Base-by-base conservation (phyloP, 345 rosid genomes). In the Moricandia moricandioides region DNA sequence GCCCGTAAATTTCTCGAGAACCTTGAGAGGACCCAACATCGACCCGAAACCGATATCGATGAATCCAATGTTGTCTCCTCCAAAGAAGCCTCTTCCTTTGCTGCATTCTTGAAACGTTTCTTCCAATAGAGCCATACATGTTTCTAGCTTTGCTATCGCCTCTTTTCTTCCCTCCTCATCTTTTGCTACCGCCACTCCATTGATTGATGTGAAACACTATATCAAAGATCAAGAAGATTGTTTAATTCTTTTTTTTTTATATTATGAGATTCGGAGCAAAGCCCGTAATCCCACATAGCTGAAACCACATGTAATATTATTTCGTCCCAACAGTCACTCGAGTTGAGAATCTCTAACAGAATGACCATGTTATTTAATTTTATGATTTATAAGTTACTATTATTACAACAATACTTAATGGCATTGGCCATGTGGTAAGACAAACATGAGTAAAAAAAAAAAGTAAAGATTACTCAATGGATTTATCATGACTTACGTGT, bases 51-150 rank as follows among this genome's bases (percentile, higher is more conserved):
- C 92, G 12, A 92, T 87, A 73, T 92, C 97, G 0, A 88, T 69
- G 55, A 76, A 88, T 29, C 96, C 97, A 7, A 92, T 84, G 43
- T 69, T 70, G 64, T 84, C 88, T 55, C 94, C 97, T 21, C 98
- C 92, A 60, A 92, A 92, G 82, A 90, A 92, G 14, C 81, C 70
- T 72, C 86, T 85, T 37, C 98, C 96, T 77, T 90, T 83, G 84
- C 95, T 84, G 33, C 83, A 75, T 67, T 84, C 86, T 35, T 16
- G 52, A 65, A 75, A 88, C 8, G 85, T 87, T 17, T 83, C 93
- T 76, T 91, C 96, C 65, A 93, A 49, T 40, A 86, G 37, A 17
- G 12, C 60, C 69, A 93, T 10, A 34, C 88, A 86, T 58, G 84
- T 86, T 0, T 11, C 72, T 30, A 85, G 49, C 73, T 82, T 77